Conservation (phyloP, 805 yeast genomes). For the Teunomyces stri region DNA sequence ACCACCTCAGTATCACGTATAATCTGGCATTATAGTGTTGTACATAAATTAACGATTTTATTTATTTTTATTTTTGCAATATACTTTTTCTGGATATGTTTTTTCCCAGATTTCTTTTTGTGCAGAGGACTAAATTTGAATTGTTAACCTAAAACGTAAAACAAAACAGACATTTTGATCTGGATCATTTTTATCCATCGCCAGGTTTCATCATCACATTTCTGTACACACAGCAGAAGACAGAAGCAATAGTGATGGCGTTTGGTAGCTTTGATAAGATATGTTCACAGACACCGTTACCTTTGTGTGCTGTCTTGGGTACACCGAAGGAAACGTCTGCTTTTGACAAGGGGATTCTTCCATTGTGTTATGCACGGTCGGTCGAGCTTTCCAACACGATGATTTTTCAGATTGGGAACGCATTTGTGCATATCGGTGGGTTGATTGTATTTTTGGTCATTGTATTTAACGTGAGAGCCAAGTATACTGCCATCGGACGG, state of each 20-base stretch:
- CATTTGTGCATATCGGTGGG: slow-evolving; percentile 79
- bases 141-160: not conserved
- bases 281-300: slow-evolving; percentile 69
- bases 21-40: slow-evolving; percentile 3
- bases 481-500: slow-evolving; percentile 94
- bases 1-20: slow-evolving; percentile 27
- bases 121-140: not conserved
- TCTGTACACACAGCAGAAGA: too few species aligned
- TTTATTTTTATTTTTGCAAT: not conserved
- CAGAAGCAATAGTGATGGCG: slow-evolving; percentile 39
- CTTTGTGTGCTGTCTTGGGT: slow-evolving; percentile 74
- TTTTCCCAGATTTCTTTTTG: not conserved
- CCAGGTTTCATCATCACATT: not conserved
- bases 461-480: slow-evolving; percentile 71
- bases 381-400: slow-evolving; percentile 88
- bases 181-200: not conserved
- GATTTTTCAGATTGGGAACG: slow-evolving; percentile 85
- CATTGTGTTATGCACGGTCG: slow-evolving; percentile 81
- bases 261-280: slow-evolving; percentile 65
- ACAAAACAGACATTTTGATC: not conserved
- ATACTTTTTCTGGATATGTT: not conserved
- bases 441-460: slow-evolving; percentile 64
- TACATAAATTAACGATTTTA: slow-evolving; percentile 1
- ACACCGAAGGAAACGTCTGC: slow-evolving; percentile 37
- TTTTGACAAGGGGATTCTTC: slow-evolving; percentile 59